phyloP scores from a whole-genome alignment of 306 rosid species.

The Delonix regia region DNA sequence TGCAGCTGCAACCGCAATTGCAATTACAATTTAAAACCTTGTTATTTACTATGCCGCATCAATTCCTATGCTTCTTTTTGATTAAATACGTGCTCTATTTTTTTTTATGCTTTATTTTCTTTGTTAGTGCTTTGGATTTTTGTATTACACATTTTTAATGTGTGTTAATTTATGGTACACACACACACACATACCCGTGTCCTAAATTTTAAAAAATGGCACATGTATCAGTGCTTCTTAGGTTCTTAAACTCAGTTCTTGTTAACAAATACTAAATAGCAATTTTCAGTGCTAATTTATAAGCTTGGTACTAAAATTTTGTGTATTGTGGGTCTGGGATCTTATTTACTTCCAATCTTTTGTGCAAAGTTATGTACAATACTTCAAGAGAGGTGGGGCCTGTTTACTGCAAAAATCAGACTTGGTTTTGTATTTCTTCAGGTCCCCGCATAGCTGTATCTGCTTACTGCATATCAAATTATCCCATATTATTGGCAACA shows the following conservation, averaged over 20 bases:
- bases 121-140: too few relatives aligned
- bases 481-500: not conserved
- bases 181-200: too few relatives aligned
- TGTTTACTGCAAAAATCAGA: not conserved
- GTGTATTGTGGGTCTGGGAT: not conserved
- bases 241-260: not conserved
- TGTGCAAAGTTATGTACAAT: not conserved
- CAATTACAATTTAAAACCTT: too few relatives aligned
- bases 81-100: too few relatives aligned
- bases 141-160: too few relatives aligned
- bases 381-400: not conserved
- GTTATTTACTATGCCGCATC: too few relatives aligned
- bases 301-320: not conserved
- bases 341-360: conserved; percentile 2
- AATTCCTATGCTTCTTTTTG: too few relatives aligned
- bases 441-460: not conserved
- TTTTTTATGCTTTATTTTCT: too few relatives aligned
- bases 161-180: too few relatives aligned
- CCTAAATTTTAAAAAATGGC: too few relatives aligned
- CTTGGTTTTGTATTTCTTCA: conserved; percentile 3
- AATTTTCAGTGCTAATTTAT: not conserved
- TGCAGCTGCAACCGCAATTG: too few relatives aligned
- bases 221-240: too few relatives aligned
- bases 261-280: not conserved
- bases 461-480: not conserved